Base-by-base conservation (phyloP, 2,329 filamentous ascomycete genomes). In the Thelonectria rubi region DNA sequence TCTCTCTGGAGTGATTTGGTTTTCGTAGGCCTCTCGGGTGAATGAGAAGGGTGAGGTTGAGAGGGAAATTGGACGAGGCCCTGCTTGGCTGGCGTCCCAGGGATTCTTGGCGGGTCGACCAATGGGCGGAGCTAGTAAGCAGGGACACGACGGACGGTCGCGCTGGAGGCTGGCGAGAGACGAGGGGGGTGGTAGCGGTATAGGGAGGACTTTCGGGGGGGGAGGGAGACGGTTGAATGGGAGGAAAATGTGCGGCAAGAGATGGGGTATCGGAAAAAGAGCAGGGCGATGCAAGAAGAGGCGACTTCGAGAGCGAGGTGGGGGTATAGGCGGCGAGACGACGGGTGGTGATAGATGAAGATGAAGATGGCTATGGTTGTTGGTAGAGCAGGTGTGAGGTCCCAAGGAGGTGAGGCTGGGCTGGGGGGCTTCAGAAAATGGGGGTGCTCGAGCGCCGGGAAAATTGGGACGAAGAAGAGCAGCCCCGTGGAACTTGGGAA, bases 31-130 rank as follows among this genome's bases (percentile, higher is more conserved):
- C 54, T 70, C 66, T 69, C 45, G 63, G 67, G 48, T 64, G 55
- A 59, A 61, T 55, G 60, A 66, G 69, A 63, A 37, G 34, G 34
- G 11, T 11, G 50, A 65, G 63, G 66, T 64, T 49, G 51, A 53
- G 67, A 64, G 65, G 69, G 69, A 72, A 68, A 72, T 72, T 72
- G 69, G 69, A 60, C 43, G 63, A 72, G 51, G 60, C 63, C 59
- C 68, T 70, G 63, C 66, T 70, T 61, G 67, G 63, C 66, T 63
- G 65, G 68, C 62, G 66, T 61, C 67, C 37, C 69, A 69, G 69
- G 69, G 66, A 64, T 60, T 58, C 68, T 69, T 68, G 65, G 69
- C 69, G 66, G 63, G 69, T 70, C 65, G 62, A 62, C 69, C 69
- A 72, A 70, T 72, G 52, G 59, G 49, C 55, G 58, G 53, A 60